Percentiles rank a stretch among this genome's conserved stretches.
These are phyloP conservation scores for Coemansia aciculifera DNA, from an alignment of 192 early-diverging fungal genomes.

Conservation along the genomic window DNA sequence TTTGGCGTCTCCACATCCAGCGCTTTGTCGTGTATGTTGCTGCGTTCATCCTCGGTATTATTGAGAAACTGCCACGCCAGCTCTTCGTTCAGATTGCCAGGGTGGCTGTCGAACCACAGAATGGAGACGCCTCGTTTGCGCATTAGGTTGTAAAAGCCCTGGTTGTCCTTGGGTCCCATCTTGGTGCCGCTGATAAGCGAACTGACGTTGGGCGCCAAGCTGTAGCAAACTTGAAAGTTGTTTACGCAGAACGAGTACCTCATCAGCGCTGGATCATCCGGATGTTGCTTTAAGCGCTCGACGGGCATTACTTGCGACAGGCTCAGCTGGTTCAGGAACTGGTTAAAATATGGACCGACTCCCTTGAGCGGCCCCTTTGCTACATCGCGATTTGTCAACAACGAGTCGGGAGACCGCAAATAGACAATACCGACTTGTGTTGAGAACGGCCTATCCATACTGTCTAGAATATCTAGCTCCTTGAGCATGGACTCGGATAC, in stretches of 20 bases:
- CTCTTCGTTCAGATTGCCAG: slow-evolving; percentile 20
- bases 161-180: slow-evolving; percentile 30
- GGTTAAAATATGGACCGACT: slow-evolving; percentile 33
- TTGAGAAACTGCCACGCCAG: slow-evolving; percentile 44
- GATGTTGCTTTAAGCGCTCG: slow-evolving; percentile 25
- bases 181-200: slow-evolving; percentile 33
- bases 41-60: not conserved
- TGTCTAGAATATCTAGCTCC: slow-evolving; percentile 39
- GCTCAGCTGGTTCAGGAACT: slow-evolving; percentile 31
- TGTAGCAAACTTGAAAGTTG: slow-evolving; percentile 41
- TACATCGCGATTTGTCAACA: slow-evolving; percentile 22
- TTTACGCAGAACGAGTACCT: slow-evolving; percentile 32
- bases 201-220: slow-evolving; percentile 52
- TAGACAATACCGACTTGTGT: slow-evolving; percentile 43
- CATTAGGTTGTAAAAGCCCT: slow-evolving; percentile 28
- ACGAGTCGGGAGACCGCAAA: slow-evolving; percentile 37
- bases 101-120: slow-evolving; percentile 43
- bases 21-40: not conserved
- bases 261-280: slow-evolving; percentile 22
- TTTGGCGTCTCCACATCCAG: not conserved
- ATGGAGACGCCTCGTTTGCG: slow-evolving; percentile 39
- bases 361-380: slow-evolving; percentile 43
- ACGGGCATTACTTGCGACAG: slow-evolving; percentile 5
- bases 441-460: slow-evolving; percentile 36
- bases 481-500: slow-evolving; percentile 27